Percentiles rank a stretch among this genome's conserved stretches.
phyloP scores from a whole-genome alignment of 208 protist species.

The Trypanosomatidae sp. region DNA sequence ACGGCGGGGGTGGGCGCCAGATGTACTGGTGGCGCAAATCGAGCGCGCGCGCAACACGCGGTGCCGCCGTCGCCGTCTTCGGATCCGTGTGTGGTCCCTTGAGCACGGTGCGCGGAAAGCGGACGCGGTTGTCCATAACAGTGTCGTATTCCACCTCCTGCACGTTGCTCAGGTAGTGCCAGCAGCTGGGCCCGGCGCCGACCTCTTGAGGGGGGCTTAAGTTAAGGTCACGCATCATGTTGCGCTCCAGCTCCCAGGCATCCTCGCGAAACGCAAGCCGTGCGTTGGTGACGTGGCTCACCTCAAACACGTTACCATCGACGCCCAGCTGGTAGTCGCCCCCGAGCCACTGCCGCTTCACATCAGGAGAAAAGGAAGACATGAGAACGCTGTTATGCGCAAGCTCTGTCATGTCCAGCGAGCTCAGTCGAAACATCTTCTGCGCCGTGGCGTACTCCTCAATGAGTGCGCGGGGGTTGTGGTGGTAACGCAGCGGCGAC shows the following conservation, averaged over 20 bases:
- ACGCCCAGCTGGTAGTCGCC: conserved; percentile 59
- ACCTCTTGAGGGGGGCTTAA: conserved; percentile 49
- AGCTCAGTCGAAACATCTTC: conserved; percentile 83
- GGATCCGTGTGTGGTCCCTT: conserved; percentile 53
- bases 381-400: conserved; percentile 88
- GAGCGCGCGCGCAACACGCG: conserved; percentile 60
- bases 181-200: conserved; percentile 55
- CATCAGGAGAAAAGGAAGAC: conserved; percentile 70
- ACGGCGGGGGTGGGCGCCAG: conserved; percentile 75
- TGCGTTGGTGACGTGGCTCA: conserved; percentile 83
- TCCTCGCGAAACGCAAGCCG: conserved; percentile 87
- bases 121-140: conserved; percentile 79
- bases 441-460: conserved; percentile 92
- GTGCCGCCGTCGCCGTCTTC: conserved; percentile 41
- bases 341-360: conserved; percentile 85
- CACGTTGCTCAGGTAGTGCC: conserved; percentile 82
- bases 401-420: conserved; percentile 89
- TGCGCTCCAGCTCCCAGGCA: conserved; percentile 75
- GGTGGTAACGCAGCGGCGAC: conserved; percentile 93
- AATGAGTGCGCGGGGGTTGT: conserved; percentile 66
- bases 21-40: conserved; percentile 83
- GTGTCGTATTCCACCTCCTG: conserved; percentile 87
- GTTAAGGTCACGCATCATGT: conserved; percentile 80
- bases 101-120: conserved; percentile 88
- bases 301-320: conserved; percentile 72